Evolutionary conservation across 2,329 filamentous ascomycete genomes (phyloP).

Genomic region (Atkinsonella hypoxylon): DNA sequence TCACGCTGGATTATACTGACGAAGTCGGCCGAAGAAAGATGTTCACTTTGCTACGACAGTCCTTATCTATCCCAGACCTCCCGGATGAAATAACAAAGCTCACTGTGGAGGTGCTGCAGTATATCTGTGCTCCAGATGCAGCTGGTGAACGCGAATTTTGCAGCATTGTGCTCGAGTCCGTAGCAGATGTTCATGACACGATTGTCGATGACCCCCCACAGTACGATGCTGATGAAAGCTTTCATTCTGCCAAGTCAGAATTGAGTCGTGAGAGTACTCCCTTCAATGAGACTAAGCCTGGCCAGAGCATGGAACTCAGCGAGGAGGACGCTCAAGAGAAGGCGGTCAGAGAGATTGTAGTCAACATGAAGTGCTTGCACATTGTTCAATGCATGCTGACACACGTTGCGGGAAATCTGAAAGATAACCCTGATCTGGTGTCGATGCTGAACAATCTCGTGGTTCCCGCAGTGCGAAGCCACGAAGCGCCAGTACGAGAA

Average conservation of each 20-base stretch:
- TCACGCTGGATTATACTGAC: slow-evolving; percentile 93
- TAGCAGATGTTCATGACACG: slow-evolving; percentile 92
- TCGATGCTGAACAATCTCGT: slow-evolving; percentile 98
- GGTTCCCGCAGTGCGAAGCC: slow-evolving; percentile 85
- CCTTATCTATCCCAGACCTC: slow-evolving; percentile 72
- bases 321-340: slow-evolving; percentile 61
- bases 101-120: slow-evolving; percentile 66
- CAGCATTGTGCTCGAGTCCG: slow-evolving; percentile 78
- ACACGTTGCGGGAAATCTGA: slow-evolving; percentile 78
- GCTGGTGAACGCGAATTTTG: slow-evolving; percentile 74
- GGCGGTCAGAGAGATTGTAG: slow-evolving; percentile 80
- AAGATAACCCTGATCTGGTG: slow-evolving; percentile 82
- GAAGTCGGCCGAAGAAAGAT: slow-evolving; percentile 92
- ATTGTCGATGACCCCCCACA: slow-evolving; percentile 60
- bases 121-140: slow-evolving; percentile 65
- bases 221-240: slow-evolving; percentile 55
- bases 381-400: slow-evolving; percentile 97
- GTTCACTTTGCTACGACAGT: slow-evolving; percentile 81
- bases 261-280: slow-evolving; percentile 55
- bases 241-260: slow-evolving; percentile 86
- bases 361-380: slow-evolving; percentile 96
- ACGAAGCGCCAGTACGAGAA: slow-evolving; percentile 86
- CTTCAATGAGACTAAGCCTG: slow-evolving; percentile 32
- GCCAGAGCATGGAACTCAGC: slow-evolving; percentile 31
- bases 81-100: slow-evolving; percentile 90